Conservation (phyloP, 768 basidiomycete species). For the Sistotremastrum niveocremeum region DNA sequence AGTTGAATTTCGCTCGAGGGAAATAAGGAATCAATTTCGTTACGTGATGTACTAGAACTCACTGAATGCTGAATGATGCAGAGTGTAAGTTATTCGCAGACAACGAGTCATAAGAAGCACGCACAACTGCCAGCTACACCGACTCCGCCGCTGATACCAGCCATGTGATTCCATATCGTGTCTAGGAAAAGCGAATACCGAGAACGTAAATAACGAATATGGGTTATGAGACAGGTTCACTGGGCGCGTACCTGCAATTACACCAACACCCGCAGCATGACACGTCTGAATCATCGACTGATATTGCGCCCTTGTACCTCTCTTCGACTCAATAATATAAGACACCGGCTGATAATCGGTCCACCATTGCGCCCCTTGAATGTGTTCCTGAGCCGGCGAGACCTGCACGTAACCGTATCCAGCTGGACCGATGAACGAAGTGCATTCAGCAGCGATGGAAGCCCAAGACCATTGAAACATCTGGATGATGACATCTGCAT, state of each 20-base stretch:
- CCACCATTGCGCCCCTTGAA: slow-evolving; percentile 54
- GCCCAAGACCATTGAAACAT: slow-evolving; percentile 61
- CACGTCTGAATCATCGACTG: slow-evolving; percentile 33
- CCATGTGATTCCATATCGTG: slow-evolving; percentile 14
- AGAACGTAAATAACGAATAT: slow-evolving; percentile 10
- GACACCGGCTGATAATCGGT: slow-evolving; percentile 63
- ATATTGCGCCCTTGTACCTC: slow-evolving; percentile 42
- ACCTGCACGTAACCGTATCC: slow-evolving; percentile 60
- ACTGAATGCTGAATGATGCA: slow-evolving; percentile 5
- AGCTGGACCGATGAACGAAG: slow-evolving; percentile 50
- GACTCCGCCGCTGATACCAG: slow-evolving; percentile 7
- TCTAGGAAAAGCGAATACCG: slow-evolving; percentile 19
- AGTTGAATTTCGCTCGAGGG: slow-evolving; percentile 6
- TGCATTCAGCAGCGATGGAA: slow-evolving; percentile 45
- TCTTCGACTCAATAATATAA: slow-evolving; percentile 51
- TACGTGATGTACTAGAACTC: background rate
- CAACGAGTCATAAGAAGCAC: background rate
- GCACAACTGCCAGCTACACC: slow-evolving; percentile 9
- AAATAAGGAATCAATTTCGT: slow-evolving; percentile 1
- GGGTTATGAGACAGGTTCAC: too few relatives aligned
- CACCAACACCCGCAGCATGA: slow-evolving; percentile 41
- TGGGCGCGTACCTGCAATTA: slow-evolving; percentile 28
- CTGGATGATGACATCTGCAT: slow-evolving; percentile 41
- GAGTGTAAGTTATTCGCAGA: background rate
- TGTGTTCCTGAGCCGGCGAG: slow-evolving; percentile 41